Percentiles rank a stretch among this genome's conserved stretches.
phyloP scores from a whole-genome alignment of 2,329 filamentous ascomycete genomes.

The Ceratocystis alfenasii region DNA sequence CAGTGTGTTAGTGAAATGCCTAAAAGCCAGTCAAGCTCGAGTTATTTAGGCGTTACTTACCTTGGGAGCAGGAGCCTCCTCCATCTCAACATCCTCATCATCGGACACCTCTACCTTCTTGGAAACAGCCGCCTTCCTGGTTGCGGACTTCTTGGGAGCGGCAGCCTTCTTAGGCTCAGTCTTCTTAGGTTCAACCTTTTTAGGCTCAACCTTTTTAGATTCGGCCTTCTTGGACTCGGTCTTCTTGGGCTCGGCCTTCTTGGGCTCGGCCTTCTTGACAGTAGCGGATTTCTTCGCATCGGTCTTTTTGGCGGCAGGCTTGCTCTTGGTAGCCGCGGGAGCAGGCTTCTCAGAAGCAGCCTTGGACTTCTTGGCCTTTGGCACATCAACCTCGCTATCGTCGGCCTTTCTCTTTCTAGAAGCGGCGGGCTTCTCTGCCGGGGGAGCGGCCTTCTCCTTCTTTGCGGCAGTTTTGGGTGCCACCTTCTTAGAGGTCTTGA shows the following conservation, averaged over 20 bases:
- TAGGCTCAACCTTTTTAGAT: constrained; percentile 37
- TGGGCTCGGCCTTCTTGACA: constrained; percentile 38
- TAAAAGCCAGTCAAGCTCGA: not conserved
- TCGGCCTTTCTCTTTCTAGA: constrained; percentile 27
- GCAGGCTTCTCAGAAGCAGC: constrained; percentile 18
- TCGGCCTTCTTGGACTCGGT: constrained; percentile 23
- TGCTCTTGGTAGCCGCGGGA: constrained; percentile 20
- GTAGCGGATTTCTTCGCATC: constrained; percentile 24
- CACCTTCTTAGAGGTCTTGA: constrained; percentile 26
- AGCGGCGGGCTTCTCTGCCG: constrained; percentile 21
- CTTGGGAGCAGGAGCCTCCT: constrained; percentile 17
- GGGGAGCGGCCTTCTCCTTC: constrained; percentile 28
- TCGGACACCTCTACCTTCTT: constrained; percentile 31
- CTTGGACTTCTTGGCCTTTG: constrained; percentile 19
- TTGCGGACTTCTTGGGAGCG: constrained; percentile 35
- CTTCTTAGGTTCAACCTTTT: constrained; percentile 25
- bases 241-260: constrained; percentile 26
- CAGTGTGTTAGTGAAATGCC: not conserved
- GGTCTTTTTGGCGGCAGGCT: constrained; percentile 26
- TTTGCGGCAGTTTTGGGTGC: constrained; percentile 26
- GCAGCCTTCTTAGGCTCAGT: constrained; percentile 35
- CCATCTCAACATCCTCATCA: constrained; percentile 25
- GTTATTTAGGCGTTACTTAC: constrained; percentile 22
- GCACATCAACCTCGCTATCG: constrained; percentile 10
- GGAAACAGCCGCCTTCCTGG: constrained; percentile 36